These are phyloP conservation scores for Ceratocystiopsis minuta DNA, from an alignment of 2,329 filamentous ascomycete genomes.

Conservation along the genomic window DNA sequence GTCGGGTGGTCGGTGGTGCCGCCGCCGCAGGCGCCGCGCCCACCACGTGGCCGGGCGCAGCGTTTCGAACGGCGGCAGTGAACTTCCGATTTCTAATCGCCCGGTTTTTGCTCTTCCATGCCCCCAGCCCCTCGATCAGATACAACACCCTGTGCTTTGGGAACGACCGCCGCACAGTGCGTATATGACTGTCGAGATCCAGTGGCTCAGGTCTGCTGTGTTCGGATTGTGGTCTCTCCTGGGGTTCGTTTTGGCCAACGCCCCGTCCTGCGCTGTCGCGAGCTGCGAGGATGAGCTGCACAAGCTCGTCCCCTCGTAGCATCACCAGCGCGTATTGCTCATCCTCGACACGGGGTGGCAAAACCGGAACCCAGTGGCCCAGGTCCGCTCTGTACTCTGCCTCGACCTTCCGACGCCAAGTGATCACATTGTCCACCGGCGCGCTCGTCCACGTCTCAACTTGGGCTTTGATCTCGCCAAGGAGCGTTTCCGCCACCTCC, in stretches of 20 bases:
- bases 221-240: too few species aligned
- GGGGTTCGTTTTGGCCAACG: conserved; percentile 5
- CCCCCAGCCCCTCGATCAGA: conserved; percentile 48
- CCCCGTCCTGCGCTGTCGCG: conserved; percentile 8
- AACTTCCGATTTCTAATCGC: conserved; percentile 51
- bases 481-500: conserved; percentile 29
- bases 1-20: conserved; percentile 8
- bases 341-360: conserved; percentile 25
- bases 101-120: conserved; percentile 52
- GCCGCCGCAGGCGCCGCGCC: conserved; percentile 7
- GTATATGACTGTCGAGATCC: conserved; percentile 38
- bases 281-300: conserved; percentile 32
- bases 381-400: conserved; percentile 41
- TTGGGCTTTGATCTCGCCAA: conserved; percentile 31
- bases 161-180: conserved; percentile 34
- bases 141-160: conserved; percentile 41
- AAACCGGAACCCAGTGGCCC: conserved; percentile 49
- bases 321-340: conserved; percentile 47
- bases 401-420: conserved; percentile 52
- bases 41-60: background rate
- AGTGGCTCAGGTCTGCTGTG: too few species aligned
- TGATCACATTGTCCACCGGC: conserved; percentile 34
- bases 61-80: conserved; percentile 39
- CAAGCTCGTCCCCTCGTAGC: conserved; percentile 46
- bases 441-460: conserved; percentile 24